Base-by-base conservation (phyloP, 768 basidiomycete genomes). In the Pleurotus eryngii region DNA sequence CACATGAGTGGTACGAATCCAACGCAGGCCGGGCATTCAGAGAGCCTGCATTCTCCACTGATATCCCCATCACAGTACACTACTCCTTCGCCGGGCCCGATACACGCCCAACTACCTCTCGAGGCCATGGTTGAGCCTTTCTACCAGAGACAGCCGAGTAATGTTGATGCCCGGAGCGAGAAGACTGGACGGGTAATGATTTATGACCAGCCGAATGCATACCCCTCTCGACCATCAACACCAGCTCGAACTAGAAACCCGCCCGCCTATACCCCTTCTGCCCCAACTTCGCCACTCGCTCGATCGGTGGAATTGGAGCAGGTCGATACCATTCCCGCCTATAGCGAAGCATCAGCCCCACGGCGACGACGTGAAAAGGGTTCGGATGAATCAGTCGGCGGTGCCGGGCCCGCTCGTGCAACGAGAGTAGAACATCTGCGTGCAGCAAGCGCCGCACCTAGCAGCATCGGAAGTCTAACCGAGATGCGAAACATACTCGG, bases 191-290 rank as follows among this genome's bases (percentile, higher is more conserved):
- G 39, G 6, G 30, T 53, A 30, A 53, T 30, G 15, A 18, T 39
- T 7, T 53, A 53, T 22, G 51, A 39, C 27, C 14, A 53, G 9
- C 51, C 51, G n/a, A n/a, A 20, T 40, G 38, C 27, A 6, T 53
- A 53, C 15, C n/a, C 51, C 40, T 53, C 51, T 9, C 51, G 51
- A 20, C 51, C 51, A 40, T 18, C 17, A 12, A 53, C 51, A 40
- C 51, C 51, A 2, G 51, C 40, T 5, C 30, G 37, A 20, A 14
- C 37, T 42, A 49, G 49, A 8, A 53, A 53, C 14, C 51, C 51
- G 2, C 51, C 51, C 20, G 37, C 38, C 2, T 53, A 53, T n/a
- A 26, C 9, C 11, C 35, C 15, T 17, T 39, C 35, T 22, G 12
- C 51, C 18, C 51, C 51, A 2, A 12, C 51, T 37, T 53, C 51